A percentile compares a stretch with the other conserved stretches of the same genome.
Evolutionary conservation across 108 stramenopile genomes (phyloP).

Genomic region (Nannochloropsis oceanica): DNA sequence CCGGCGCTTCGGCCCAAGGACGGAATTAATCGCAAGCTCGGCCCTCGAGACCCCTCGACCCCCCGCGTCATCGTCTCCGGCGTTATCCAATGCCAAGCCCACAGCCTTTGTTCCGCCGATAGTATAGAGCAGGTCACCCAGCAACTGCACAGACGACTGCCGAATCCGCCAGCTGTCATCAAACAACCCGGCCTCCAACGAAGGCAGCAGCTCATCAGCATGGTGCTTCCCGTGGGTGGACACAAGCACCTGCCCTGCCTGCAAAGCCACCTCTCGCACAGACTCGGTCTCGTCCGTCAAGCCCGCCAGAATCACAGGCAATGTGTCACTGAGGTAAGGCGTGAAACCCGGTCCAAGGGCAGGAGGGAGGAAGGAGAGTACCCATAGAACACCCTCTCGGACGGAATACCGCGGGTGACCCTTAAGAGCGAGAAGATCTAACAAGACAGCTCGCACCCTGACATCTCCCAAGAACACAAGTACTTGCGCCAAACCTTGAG

Average conservation of each 20-base stretch:
- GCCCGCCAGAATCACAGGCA: conserved; percentile 81
- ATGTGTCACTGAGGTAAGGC: conserved; percentile 56
- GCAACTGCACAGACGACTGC: conserved; percentile 72
- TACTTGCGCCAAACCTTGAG: conserved; percentile 79
- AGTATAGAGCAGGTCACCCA: conserved; percentile 83
- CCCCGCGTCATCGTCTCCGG: conserved; percentile 13
- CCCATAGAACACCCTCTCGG: conserved; percentile 95
- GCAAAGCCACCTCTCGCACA: conserved; percentile 83
- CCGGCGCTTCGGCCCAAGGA: conserved; percentile 59
- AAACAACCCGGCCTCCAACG: conserved; percentile 70
- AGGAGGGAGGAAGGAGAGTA: conserved; percentile 92
- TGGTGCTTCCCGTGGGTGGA: conserved; percentile 70
- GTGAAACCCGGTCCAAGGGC: conserved; percentile 60
- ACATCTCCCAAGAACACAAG: conserved; percentile 42
- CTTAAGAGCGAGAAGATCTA: conserved; percentile 72
- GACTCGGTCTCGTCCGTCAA: conserved; percentile 83
- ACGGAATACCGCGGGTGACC: conserved; percentile 68
- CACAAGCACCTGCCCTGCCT: conserved; percentile 87
- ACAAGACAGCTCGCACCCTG: conserved; percentile 47
- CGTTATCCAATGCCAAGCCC: conserved; percentile 13
- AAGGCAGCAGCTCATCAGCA: conserved; percentile 75
- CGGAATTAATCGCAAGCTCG: conserved; percentile 36
- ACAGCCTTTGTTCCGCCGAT: conserved; percentile 72
- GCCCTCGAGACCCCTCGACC: conserved; percentile 25
- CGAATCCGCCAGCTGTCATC: conserved; percentile 86